Conservation (phyloP, 768 basidiomycete genomes). For the Phylloporus sp. region DNA sequence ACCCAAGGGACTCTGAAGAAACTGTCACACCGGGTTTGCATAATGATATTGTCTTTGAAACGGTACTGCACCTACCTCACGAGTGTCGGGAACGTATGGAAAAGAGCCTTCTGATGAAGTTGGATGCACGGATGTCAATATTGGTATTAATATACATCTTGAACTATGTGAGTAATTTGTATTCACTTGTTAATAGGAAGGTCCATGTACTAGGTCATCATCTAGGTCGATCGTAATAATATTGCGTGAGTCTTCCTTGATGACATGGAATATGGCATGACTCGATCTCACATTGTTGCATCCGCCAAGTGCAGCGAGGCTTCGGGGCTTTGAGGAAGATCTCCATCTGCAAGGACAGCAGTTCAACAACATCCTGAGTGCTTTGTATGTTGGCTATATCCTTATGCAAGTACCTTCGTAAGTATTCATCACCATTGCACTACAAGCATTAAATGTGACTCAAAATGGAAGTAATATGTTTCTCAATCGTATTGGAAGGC, state of each 20-base stretch:
- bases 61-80: neutral
- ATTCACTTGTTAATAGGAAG: neutral
- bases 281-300: neutral
- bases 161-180: constrained; percentile 29
- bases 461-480: constrained; percentile 59
- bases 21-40: neutral
- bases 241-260: constrained; percentile 44
- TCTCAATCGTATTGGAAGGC: constrained; percentile 61
- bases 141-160: constrained; percentile 34
- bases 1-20: constrained; percentile 8
- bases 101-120: constrained; percentile 37
- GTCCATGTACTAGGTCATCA: neutral
- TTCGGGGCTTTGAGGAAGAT: constrained; percentile 69
- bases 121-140: constrained; percentile 35
- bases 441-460: neutral
- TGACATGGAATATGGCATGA: neutral
- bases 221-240: constrained; percentile 69
- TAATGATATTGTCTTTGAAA: neutral
- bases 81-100: constrained; percentile 36
- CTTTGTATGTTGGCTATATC: constrained; percentile 70
- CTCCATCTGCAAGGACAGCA: constrained; percentile 56
- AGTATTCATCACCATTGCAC: constrained; percentile 21
- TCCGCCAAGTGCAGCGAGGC: constrained; percentile 56
- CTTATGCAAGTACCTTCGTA: constrained; percentile 79
- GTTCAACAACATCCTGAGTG: constrained; percentile 64